Evolutionary conservation across 345 rosid species (phyloP), one percentile per base, ranked within the genome.

Genomic region (Salix caprea): DNA sequence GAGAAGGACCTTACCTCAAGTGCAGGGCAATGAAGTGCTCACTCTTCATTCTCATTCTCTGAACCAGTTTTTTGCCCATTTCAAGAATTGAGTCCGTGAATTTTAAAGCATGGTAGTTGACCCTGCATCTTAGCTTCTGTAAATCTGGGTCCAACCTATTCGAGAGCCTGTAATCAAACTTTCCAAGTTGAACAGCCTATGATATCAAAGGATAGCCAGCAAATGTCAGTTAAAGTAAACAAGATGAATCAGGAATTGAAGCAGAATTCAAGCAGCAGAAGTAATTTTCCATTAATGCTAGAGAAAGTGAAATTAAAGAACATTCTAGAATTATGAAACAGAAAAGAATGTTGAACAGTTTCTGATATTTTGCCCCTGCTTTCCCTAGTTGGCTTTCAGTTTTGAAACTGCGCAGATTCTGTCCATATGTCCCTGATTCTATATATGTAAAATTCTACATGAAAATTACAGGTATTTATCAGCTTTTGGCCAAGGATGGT

Each of bases 111-210:
- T 95, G 97, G 85, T 91, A 95, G 82, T 93, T 95, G 56, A 88
- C 97, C 85, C 97, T 93, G 60, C 99, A 95, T 77, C 99, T 91
- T 64, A 95, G 88, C 85, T 90, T 95, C 83, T 95, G 99, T 42
- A 95, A 89, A 76, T 89, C 91, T 58, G 84, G 65, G 66, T 82
- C 90, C 73, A 95, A 82, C 81, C 77, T 79, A 84, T 95, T 93
- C 34, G 94, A 89, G 58, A 93, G 90, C 84, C 97, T 84, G 85
- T 95, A 95, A 85, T 95, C 99, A 79, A 93, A 95, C 82, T 95
- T 95, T 32, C 94, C 86, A 79, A 95, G 97, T 84, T 88, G 93
- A 74, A 95, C 88, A 76, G 86, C 96, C 99, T 95, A 86, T 83
- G 68, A 80, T 30, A 58, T 6, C 77, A 78, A 78, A 67, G 34